phyloP scores from a whole-genome alignment of 345 rosid genomes.

The Turnera subulata region DNA sequence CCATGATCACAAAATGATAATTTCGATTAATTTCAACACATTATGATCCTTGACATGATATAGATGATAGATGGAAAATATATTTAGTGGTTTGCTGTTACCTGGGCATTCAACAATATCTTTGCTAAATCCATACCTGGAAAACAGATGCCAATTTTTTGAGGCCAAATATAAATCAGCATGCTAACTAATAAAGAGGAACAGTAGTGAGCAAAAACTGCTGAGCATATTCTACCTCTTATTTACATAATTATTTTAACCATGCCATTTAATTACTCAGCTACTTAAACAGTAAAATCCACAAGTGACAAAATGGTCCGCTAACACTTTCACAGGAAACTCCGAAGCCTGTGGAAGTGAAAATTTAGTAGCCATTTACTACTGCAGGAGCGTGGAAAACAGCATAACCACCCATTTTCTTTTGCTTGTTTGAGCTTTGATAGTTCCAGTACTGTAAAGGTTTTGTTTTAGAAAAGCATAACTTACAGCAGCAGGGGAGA shows the following conservation, averaged over 20 bases:
- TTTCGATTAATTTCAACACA: no score
- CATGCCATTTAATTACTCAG: no score
- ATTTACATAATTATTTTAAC: no score
- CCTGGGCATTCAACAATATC: constrained; percentile 90
- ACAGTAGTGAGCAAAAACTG: no score
- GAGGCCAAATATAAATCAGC: neutral
- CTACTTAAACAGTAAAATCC: no score
- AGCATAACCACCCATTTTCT: neutral
- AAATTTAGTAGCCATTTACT: neutral
- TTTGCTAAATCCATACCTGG: constrained; percentile 93
- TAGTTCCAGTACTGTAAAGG: no score
- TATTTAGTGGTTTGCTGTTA: constrained; percentile 12
- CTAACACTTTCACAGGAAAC: neutral
- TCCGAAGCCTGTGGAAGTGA: constrained; percentile 1
- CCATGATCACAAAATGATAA: no score
- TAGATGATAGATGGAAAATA: no score
- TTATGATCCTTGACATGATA: no score
- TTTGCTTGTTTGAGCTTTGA: neutral
- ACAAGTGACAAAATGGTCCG: neutral
- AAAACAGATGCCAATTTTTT: neutral
- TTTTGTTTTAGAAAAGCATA: neutral
- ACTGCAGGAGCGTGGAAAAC: neutral
- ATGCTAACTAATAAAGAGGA: no score
- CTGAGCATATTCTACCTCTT: no score
- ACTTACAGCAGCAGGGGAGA: constrained; percentile 78